Evolutionary conservation across 169 alveolate species (phyloP).

Genomic region (Eimeria necatrix): DNA sequence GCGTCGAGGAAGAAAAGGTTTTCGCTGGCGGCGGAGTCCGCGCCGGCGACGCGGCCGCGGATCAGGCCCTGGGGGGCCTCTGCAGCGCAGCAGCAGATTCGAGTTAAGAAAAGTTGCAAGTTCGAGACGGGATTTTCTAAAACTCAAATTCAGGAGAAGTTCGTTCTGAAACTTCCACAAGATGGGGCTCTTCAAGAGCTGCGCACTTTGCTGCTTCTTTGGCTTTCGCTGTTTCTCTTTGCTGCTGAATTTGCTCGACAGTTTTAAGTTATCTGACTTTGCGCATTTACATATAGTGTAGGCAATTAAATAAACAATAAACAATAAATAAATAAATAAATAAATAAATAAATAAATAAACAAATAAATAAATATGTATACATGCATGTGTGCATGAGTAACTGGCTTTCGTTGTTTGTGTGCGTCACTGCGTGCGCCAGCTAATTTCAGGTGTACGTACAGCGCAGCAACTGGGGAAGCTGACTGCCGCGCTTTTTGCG

Average conservation of each 20-base stretch:
- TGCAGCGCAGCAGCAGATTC: too few relatives aligned
- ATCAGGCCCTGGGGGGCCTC: constrained; percentile 83
- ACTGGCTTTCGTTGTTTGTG: not conserved
- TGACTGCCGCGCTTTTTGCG: not conserved
- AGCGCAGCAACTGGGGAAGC: not conserved
- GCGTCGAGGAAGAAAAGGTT: constrained; percentile 85
- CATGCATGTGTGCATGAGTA: not conserved
- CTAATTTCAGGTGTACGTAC: not conserved
- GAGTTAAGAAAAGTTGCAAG: too few relatives aligned
- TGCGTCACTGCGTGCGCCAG: not conserved
- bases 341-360: not conserved
- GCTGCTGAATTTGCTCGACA: too few relatives aligned
- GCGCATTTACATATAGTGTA: too few relatives aligned
- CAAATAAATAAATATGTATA: not conserved
- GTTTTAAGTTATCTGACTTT: too few relatives aligned
- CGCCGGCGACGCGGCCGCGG: constrained; percentile 84
- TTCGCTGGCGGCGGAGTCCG: constrained; percentile 84
- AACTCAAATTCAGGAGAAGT: too few relatives aligned
- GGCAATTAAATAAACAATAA: not conserved
- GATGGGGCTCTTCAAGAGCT: too few relatives aligned
- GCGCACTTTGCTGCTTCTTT: too few relatives aligned
- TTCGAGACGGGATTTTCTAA: too few relatives aligned
- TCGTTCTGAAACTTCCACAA: too few relatives aligned
- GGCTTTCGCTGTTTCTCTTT: too few relatives aligned
- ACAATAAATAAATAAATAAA: not conserved